Conservation (phyloP, 805 yeast genomes). For the Candida boidinii region DNA sequence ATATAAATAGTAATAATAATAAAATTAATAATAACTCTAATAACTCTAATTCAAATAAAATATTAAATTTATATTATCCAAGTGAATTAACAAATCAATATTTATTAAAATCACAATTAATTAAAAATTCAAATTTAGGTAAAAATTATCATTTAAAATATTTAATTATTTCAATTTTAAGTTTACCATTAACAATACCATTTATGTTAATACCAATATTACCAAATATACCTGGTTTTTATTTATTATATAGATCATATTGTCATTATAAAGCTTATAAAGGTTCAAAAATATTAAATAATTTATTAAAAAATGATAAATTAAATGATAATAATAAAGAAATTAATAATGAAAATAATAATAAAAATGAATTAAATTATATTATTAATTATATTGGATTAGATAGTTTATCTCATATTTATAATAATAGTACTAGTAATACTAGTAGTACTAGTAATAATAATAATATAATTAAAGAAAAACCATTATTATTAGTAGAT, state of each 20-base stretch:
- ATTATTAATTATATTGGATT: too few species aligned
- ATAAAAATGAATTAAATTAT: too few species aligned
- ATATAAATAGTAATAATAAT: constrained; percentile 22
- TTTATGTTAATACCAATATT: constrained; percentile 74
- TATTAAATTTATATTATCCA: constrained; percentile 34
- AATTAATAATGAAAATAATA: constrained; percentile 5
- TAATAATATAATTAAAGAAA: too few species aligned
- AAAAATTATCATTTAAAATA: constrained; percentile 46
- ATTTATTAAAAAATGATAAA: constrained; percentile 30
- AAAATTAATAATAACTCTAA: constrained; percentile 3
- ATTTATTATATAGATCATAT: constrained; percentile 70
- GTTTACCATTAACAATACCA: constrained; percentile 75
- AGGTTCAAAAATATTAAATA: constrained; percentile 64
- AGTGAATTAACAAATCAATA: constrained; percentile 21
- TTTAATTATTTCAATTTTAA: constrained; percentile 42
- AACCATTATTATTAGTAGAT: too few species aligned
- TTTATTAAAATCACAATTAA: constrained; percentile 30
- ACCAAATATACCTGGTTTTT: constrained; percentile 91
- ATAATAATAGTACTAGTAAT: too few species aligned
- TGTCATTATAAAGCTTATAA: constrained; percentile 73
- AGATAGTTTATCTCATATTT: too few species aligned
- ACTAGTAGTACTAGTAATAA: too few species aligned
- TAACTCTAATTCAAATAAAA: constrained; percentile 2
- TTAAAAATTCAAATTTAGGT: constrained; percentile 33
- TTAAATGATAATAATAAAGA: constrained; percentile 11